Percentiles rank a stretch among this genome's conserved stretches.
These are phyloP conservation scores for Aaosphaeria pasadenensis DNA, from an alignment of 2,329 filamentous ascomycete species.

Conservation along the genomic window DNA sequence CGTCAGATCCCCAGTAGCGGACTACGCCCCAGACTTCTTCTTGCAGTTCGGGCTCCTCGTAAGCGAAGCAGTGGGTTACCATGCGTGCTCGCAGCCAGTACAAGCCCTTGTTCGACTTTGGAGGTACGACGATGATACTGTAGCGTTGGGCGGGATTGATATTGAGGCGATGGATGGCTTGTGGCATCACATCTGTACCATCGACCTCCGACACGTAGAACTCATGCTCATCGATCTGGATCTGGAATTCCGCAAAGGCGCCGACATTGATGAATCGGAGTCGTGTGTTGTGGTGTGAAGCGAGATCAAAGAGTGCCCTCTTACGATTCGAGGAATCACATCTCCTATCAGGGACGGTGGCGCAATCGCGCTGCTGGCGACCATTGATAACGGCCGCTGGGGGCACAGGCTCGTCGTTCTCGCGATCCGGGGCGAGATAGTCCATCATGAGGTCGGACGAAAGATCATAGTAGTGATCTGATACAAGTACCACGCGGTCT, in stretches of 20 bases:
- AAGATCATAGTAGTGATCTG: constrained; percentile 65
- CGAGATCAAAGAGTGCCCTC: constrained; percentile 31
- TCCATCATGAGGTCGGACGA: constrained; percentile 48
- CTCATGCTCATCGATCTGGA: constrained; percentile 62
- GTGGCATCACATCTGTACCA: constrained; percentile 59
- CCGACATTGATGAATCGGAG: constrained; percentile 71
- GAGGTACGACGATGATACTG: constrained; percentile 60
- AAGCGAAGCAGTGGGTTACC: constrained; percentile 57
- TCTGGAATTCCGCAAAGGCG: constrained; percentile 58
- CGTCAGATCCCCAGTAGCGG: constrained; percentile 35
- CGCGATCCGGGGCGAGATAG: constrained; percentile 50
- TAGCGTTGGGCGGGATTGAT: constrained; percentile 69
- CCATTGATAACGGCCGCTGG: constrained; percentile 46
- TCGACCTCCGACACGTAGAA: constrained; percentile 65
- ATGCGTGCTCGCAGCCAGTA: constrained; percentile 57
- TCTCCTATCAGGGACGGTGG: constrained; percentile 27
- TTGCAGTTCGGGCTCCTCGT: constrained; percentile 45
- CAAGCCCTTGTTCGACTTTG: constrained; percentile 24
- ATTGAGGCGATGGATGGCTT: constrained; percentile 55
- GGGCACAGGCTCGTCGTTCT: constrained; percentile 56
- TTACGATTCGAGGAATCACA: constrained; percentile 33
- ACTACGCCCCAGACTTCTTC: constrained; percentile 51
- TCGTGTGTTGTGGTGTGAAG: constrained; percentile 60
- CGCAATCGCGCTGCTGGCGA: constrained; percentile 36
- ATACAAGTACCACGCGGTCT: constrained; percentile 63